Base-by-base conservation (phyloP, 352 stramenopile species). In the Elongisporangium anandrum region DNA sequence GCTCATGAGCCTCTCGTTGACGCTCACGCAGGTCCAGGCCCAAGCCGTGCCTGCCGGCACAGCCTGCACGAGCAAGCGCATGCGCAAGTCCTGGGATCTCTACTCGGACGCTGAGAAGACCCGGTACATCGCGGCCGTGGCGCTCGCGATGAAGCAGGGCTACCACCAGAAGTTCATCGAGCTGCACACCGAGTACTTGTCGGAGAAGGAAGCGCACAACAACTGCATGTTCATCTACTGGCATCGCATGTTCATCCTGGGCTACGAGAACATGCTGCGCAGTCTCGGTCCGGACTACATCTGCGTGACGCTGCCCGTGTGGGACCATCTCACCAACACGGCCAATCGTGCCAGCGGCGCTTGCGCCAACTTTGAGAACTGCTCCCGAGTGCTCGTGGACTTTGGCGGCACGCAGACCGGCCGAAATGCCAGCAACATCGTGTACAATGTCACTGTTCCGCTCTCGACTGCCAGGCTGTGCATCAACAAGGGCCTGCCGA, bases 141-240 rank as follows among this genome's bases (percentile, higher is more conserved):
- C 49, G 0, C 10, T 71, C 9, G 65, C 75, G 17, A 88, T 87
- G 73, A 51, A 67, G n/a, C 59, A 57, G 9, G 73, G 72, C 9
- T 71, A 66, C 50, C 64, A 83, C 57, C 38, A 67, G 17, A 81
- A 79, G 55, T 90, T 90, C 62, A 56, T 86, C 39, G 69, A 88
- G 61, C 61, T 88, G 41, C 77, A 90, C 70, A 81, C 56, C 15
- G 76, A 90, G n/a, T 57, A 52, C 6, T n/a, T 65, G 19, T 82
- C 73, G 5, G 79, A 76, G 24, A 63, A 64, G 13, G 66, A 87
- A 55, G 81, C 81, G 2, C 81, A 90, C 26, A 49, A 56, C 17
- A 70, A 68, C 29, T 88, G 79, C 54, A 79, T 87, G 73, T 91
- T 91, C 65, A 76, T 80, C 22, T 89, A 88, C 68, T 91, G 81